A percentile compares a stretch with the other conserved stretches of the same genome.
Evolutionary conservation across 495 filamentous ascomycete genomes (phyloP).

Genomic region (Neurospora sp.): DNA sequence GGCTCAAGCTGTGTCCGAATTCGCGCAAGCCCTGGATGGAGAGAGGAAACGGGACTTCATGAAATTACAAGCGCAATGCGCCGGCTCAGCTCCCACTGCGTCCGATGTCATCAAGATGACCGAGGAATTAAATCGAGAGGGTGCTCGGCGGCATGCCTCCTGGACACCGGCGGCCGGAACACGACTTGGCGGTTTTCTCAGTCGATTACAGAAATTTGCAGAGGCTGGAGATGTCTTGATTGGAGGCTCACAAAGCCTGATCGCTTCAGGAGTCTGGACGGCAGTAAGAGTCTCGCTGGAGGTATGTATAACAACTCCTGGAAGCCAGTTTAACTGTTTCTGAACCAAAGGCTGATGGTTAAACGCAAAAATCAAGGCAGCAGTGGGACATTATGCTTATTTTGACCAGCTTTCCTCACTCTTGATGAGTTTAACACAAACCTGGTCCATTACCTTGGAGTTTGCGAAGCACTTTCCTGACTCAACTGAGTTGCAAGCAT

Average conservation of each 20-base stretch:
- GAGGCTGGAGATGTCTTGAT: not conserved
- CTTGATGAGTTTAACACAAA: not conserved
- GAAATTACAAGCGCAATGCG: not conserved
- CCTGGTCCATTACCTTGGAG: not conserved
- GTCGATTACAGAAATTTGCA: not conserved
- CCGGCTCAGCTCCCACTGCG: not conserved
- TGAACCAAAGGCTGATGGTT: not conserved
- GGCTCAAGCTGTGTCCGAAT: not conserved
- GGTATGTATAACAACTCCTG: not conserved
- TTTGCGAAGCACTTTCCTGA: not conserved
- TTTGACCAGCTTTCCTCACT: conserved; percentile 1
- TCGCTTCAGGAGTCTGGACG: not conserved
- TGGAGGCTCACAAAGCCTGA: not conserved
- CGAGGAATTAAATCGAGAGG: not conserved
- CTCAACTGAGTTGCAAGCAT: not conserved
- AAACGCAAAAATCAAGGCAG: not conserved
- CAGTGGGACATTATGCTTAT: not conserved
- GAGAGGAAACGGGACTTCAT: not conserved
- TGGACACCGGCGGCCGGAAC: not conserved
- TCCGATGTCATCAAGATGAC: not conserved
- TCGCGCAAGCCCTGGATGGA: not conserved
- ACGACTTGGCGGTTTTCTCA: not conserved
- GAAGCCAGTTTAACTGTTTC: no score
- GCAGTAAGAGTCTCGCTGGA: not conserved
- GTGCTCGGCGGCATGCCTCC: not conserved